These are phyloP conservation scores for Hermanozyma aechmeae DNA, from an alignment of 805 yeast genomes.

Conservation along the genomic window DNA sequence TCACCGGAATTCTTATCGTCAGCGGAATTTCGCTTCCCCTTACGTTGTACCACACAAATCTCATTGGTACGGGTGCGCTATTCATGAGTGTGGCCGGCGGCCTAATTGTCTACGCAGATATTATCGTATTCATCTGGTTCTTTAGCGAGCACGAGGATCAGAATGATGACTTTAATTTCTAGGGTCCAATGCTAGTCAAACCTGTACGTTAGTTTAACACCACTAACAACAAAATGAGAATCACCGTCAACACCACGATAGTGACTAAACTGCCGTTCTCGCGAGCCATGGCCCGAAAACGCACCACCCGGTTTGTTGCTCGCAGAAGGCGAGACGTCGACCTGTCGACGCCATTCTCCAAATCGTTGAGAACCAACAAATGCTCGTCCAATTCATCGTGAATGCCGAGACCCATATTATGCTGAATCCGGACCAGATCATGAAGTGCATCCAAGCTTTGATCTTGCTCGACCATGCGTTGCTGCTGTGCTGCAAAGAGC, in stretches of 20 bases:
- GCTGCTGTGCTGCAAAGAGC: conserved; percentile 34
- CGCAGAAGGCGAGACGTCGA: conserved; percentile 21
- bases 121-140: conserved; percentile 36
- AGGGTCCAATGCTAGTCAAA: conserved; percentile 1
- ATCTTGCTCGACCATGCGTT: conserved; percentile 30
- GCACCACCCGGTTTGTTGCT: conserved; percentile 20
- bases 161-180: conserved; percentile 36
- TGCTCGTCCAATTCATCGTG: conserved; percentile 34
- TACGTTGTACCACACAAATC: conserved; percentile 26
- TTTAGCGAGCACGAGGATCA: conserved; percentile 37
- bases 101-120: conserved; percentile 34
- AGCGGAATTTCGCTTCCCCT: conserved; percentile 38
- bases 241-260: conserved; percentile 30
- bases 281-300: conserved; percentile 22
- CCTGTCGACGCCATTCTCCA: conserved; percentile 31
- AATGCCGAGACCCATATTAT: conserved; percentile 29
- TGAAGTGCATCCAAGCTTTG: conserved; percentile 24
- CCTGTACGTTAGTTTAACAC: conserved; percentile 29
- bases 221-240: conserved; percentile 29
- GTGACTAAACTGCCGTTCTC: conserved; percentile 37
- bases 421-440: conserved; percentile 25
- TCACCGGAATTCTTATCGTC: conserved; percentile 31
- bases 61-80: conserved; percentile 30
- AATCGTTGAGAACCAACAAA: conserved; percentile 28
- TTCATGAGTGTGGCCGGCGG: conserved; percentile 37